phyloP scores from a whole-genome alignment of 2,329 filamentous ascomycete genomes.

The Cercospora sp. region DNA sequence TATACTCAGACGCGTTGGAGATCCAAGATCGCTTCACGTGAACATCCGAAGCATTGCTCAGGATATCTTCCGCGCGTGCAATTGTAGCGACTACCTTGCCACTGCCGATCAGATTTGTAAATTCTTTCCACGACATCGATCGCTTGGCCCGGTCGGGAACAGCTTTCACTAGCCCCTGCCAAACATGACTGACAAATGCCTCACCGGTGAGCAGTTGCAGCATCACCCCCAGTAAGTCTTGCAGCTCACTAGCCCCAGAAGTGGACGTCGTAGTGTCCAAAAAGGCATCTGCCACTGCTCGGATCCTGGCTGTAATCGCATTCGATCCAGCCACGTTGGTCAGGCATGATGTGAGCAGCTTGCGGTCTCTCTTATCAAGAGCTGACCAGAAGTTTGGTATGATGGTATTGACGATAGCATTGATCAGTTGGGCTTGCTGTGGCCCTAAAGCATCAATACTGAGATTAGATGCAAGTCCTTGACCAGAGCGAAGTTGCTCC shows the following conservation, averaged over 20 bases:
- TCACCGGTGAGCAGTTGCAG: conserved; percentile 47
- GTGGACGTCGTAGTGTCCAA: not conserved
- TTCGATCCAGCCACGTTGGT: conserved; percentile 75
- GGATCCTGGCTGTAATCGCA: conserved; percentile 70
- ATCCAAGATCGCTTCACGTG: conserved; percentile 60
- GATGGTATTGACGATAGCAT: conserved; percentile 70
- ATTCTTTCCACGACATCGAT: conserved; percentile 63
- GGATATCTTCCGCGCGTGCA: conserved; percentile 59
- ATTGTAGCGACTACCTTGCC: conserved; percentile 59
- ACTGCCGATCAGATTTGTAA: conserved; percentile 58
- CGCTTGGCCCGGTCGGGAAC: conserved; percentile 47
- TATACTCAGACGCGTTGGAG: conserved; percentile 63
- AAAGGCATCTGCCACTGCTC: conserved; percentile 31
- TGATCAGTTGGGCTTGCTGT: conserved; percentile 70
- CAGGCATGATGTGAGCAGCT: conserved; percentile 63
- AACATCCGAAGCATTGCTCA: conserved; percentile 37
- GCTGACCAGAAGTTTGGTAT: conserved; percentile 79
- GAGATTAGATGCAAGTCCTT: conserved; percentile 42
- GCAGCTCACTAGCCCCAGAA: conserved; percentile 17
- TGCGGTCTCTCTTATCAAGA: conserved; percentile 48
- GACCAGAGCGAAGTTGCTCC: conserved; percentile 8
- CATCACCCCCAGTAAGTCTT: conserved; percentile 48
- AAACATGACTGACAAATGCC: conserved; percentile 46
- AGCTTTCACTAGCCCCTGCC: conserved; percentile 46
- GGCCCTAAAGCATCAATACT: conserved; percentile 65